These are phyloP conservation scores for Termitomyces sp. DNA, from an alignment of 768 basidiomycete species.

Conservation along the genomic window DNA sequence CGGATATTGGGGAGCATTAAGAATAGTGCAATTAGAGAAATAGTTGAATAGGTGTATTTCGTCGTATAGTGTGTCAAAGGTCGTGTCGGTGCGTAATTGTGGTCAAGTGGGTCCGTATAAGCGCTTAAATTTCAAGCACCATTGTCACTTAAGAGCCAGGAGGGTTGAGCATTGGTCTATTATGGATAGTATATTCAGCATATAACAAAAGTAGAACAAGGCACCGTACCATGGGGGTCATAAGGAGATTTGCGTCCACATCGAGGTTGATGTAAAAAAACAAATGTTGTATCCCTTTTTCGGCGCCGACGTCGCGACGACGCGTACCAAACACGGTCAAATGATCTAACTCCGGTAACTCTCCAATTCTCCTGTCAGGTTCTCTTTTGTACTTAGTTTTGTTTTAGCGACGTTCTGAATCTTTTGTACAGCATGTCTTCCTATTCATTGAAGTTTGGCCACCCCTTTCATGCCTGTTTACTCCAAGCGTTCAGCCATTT, in stretches of 20 bases:
- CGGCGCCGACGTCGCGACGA: constrained; percentile 13
- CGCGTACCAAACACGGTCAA: constrained; percentile 17
- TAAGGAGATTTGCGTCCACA: background rate
- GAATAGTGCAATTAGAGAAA: background rate
- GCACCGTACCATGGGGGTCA: constrained; percentile 5
- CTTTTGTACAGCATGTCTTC: background rate
- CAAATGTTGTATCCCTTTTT: constrained; percentile 10
- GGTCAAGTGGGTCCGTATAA: constrained; percentile 2
- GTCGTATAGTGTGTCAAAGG: background rate
- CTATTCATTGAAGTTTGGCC: background rate
- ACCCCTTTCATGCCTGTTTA: background rate
- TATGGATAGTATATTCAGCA: background rate
- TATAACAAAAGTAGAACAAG: constrained; percentile 3
- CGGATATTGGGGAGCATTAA: background rate
- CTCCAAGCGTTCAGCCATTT: background rate
- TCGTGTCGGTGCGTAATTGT: background rate
- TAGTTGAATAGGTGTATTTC: background rate
- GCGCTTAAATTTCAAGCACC: background rate
- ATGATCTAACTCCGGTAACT: background rate
- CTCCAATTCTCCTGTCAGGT: background rate
- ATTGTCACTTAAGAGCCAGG: background rate
- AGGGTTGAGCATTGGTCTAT: constrained; percentile 4
- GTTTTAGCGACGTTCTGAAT: background rate
- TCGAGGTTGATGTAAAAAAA: constrained; percentile 10
- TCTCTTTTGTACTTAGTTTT: background rate